Percentiles rank a stretch among this genome's conserved stretches.
Conservation (phyloP, 1,139 yeast genomes). For the Dujonia santamariae region DNA sequence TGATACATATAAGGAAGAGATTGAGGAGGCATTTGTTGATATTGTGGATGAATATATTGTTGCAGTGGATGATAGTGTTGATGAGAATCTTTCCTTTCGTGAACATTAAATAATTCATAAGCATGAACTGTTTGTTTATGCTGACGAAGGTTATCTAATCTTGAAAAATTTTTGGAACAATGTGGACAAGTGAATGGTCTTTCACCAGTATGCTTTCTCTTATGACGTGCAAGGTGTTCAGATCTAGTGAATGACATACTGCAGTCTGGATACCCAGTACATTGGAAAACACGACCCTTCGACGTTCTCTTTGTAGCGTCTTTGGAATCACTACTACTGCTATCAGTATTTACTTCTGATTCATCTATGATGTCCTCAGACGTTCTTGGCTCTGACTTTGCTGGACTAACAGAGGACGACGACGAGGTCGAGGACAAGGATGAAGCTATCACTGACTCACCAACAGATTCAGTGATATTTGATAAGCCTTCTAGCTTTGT, state of each 20-base stretch:
- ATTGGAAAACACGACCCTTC: slow-evolving; percentile 71
- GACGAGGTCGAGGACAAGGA: background rate
- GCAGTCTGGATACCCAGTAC: slow-evolving; percentile 86
- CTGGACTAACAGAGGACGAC: slow-evolving; percentile 1
- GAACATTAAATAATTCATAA: slow-evolving; percentile 51
- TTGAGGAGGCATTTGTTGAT: slow-evolving; percentile 6
- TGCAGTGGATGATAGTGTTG: slow-evolving; percentile 5
- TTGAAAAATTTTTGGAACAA: slow-evolving; percentile 76
- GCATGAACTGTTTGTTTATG: slow-evolving; percentile 94
- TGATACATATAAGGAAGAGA: slow-evolving; percentile 5
- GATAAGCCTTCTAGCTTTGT: slow-evolving; percentile 1
- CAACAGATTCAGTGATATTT: background rate
- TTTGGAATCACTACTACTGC: background rate
- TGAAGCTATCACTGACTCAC: background rate
- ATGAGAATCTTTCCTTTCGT: slow-evolving; percentile 7
- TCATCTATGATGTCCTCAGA: slow-evolving; percentile 3
- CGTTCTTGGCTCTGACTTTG: slow-evolving; percentile 1
- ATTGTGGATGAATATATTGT: slow-evolving; percentile 7
- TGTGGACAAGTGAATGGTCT: slow-evolving; percentile 86
- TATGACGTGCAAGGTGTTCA: slow-evolving; percentile 90
- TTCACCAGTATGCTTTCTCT: slow-evolving; percentile 92
- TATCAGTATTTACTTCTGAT: background rate
- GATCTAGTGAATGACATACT: slow-evolving; percentile 83
- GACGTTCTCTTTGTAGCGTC: slow-evolving; percentile 33
- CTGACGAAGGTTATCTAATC: slow-evolving; percentile 86